phyloP scores from a whole-genome alignment of 2,329 filamentous ascomycete genomes.

The Phoma sp. region DNA sequence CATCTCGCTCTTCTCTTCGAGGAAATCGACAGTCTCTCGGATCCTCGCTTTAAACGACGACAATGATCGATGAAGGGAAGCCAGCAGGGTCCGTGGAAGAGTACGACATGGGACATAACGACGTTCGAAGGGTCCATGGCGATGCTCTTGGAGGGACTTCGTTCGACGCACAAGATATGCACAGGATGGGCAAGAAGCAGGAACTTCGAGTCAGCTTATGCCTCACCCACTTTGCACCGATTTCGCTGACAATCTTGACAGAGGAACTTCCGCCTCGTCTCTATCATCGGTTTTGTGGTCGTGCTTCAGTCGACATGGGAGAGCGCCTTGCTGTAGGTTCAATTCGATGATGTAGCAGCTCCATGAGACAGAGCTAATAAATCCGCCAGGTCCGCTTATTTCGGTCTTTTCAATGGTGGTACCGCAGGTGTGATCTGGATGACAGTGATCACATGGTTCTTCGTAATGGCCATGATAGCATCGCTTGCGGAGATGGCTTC shows the following conservation, averaged over 20 bases:
- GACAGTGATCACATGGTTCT: slow-evolving; percentile 31
- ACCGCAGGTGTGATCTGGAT: slow-evolving; percentile 38
- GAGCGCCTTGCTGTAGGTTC: slow-evolving; percentile 18
- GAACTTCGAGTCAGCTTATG: slow-evolving; percentile 20
- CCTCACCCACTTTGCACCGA: background rate
- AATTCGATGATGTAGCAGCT: background rate
- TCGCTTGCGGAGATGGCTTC: slow-evolving; percentile 39
- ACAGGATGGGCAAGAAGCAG: slow-evolving; percentile 34
- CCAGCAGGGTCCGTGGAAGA: slow-evolving; percentile 17
- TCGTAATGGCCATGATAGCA: slow-evolving; percentile 30
- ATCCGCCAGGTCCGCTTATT: slow-evolving; percentile 14
- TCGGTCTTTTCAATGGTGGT: slow-evolving; percentile 32
- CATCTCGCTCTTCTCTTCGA: background rate
- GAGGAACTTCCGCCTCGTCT: slow-evolving; percentile 26
- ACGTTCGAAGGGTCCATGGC: slow-evolving; percentile 9
- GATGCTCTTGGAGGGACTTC: slow-evolving; percentile 19
- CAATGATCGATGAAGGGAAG: slow-evolving; percentile 6
- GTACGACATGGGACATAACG: slow-evolving; percentile 15
- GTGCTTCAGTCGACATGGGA: slow-evolving; percentile 32
- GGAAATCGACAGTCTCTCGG: background rate
- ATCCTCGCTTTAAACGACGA: background rate
- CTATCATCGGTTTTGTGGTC: slow-evolving; percentile 27
- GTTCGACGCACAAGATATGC: slow-evolving; percentile 28
- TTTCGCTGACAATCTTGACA: slow-evolving; percentile 5
- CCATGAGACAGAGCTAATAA: background rate